These are phyloP conservation scores for Drechslera avenae DNA, from an alignment of 2,329 filamentous ascomycete genomes.

Conservation along the genomic window DNA sequence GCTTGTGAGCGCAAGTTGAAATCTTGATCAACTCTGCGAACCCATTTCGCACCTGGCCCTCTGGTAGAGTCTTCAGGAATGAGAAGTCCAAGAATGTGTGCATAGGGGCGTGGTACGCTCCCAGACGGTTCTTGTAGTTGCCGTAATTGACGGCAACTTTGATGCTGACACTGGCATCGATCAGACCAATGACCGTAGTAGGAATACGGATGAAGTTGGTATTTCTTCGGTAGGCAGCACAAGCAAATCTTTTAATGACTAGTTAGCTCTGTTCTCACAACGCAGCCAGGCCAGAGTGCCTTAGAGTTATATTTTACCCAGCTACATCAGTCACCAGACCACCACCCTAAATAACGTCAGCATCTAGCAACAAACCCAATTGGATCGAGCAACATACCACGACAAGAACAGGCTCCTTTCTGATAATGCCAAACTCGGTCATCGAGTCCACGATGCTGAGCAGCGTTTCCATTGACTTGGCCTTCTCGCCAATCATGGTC, in stretches of 20 bases:
- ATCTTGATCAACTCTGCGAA: slow-evolving; percentile 80
- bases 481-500: slow-evolving; percentile 76
- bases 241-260: slow-evolving; percentile 55
- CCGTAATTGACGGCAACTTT: slow-evolving; percentile 81
- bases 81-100: slow-evolving; percentile 76
- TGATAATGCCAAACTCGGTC: slow-evolving; percentile 72
- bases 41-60: slow-evolving; percentile 72
- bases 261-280: slow-evolving; percentile 29
- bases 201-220: slow-evolving; percentile 77
- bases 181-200: slow-evolving; percentile 75
- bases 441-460: slow-evolving; percentile 73
- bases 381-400: slow-evolving; percentile 29
- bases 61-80: slow-evolving; percentile 71
- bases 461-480: slow-evolving; percentile 73
- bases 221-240: slow-evolving; percentile 72
- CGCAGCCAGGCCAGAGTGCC: slow-evolving; percentile 55
- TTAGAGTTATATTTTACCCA: slow-evolving; percentile 62
- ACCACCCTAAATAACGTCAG: slow-evolving; percentile 48
- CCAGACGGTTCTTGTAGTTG: slow-evolving; percentile 75
- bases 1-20: slow-evolving; percentile 69
- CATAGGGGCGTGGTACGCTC: slow-evolving; percentile 73
- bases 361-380: neutral
- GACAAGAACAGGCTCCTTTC: slow-evolving; percentile 57
- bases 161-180: slow-evolving; percentile 76
- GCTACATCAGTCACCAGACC: slow-evolving; percentile 57